Evolutionary conservation across 192 early-diverging fungal genomes (phyloP), one percentile per base, ranked within the genome.

Genomic region (Backusella psychrophila): DNA sequence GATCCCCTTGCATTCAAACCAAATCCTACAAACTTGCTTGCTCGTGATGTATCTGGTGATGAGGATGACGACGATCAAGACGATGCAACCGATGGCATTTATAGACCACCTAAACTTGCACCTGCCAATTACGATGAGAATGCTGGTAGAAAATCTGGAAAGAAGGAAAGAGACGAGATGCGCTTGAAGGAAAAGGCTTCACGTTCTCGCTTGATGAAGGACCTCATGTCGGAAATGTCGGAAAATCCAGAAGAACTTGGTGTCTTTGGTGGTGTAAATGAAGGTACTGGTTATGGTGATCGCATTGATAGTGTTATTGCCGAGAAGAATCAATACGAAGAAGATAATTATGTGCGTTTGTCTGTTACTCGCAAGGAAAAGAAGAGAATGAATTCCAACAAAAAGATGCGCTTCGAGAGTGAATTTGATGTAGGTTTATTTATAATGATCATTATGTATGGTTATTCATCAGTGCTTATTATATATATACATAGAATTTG

Each of bases 1-100:
- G 91, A 99, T 77, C 94, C 96, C n/a, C 83, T 96, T 73, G 87
- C 91, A 65, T 99, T 96, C 87, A 94, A 93, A 77, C 98, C 98
- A 3, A 97, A 97, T 82, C 94, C 94, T 23, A 81, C 72, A 39
- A 90, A 89, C 78, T 76, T 95, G 34, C 84, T 88, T 9, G 68
- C 75, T 34, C 85, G 84, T 59, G 69, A 79, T 1, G 80, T 78
- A 3, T 83, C 79, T 59, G 84, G 82, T 7, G 80, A 87, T 9
- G 78, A 76, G 44, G 86, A 56, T 17, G 67, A 76, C 23, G 53
- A 76, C 14, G 83, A 86, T 9, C 87, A 81, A 29, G 85, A 86
- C 23, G 78, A 81, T 21, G 69, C 49, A 21, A 82, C 83, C 42
- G 39, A 77, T 26, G 93, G 93, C n/a, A 74, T 98, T 9, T 99